Evolutionary conservation across 129 eudicot species (phyloP).

Genomic region (Centaurea solstitialis): DNA sequence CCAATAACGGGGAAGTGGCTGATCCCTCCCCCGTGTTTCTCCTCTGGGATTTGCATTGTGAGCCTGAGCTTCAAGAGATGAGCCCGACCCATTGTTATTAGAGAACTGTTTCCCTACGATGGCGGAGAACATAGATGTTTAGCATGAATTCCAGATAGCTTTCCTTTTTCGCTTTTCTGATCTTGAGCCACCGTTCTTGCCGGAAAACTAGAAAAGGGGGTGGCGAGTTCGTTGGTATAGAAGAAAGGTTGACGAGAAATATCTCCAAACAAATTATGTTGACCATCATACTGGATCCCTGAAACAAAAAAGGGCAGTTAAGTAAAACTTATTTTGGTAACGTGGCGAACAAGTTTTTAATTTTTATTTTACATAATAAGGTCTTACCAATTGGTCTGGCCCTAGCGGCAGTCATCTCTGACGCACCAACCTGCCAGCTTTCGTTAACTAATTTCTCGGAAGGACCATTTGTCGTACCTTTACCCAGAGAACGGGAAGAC

Average conservation of each 20-base stretch:
- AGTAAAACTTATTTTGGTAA: slow-evolving; percentile 7
- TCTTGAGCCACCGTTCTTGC: slow-evolving; percentile 32
- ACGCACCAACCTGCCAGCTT: slow-evolving; percentile 33
- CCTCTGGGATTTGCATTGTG: slow-evolving; percentile 41
- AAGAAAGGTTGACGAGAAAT: slow-evolving; percentile 36
- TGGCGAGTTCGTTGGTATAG: slow-evolving; percentile 27
- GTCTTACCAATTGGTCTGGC: slow-evolving; percentile 49
- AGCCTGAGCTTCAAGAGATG: slow-evolving; percentile 45
- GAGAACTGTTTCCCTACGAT: slow-evolving; percentile 34
- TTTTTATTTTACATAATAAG: not conserved
- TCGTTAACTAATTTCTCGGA: slow-evolving; percentile 42
- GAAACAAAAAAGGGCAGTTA: slow-evolving; percentile 30
- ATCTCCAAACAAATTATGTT: slow-evolving; percentile 27
- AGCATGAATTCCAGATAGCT: slow-evolving; percentile 35
- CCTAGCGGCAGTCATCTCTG: slow-evolving; percentile 38
- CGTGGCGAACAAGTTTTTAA: not conserved
- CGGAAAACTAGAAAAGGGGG: slow-evolving; percentile 37
- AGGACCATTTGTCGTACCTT: slow-evolving; percentile 33
- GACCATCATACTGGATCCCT: slow-evolving; percentile 52
- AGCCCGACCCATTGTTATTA: slow-evolving; percentile 35
- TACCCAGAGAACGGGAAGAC: slow-evolving; percentile 39
- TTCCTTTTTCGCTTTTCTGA: slow-evolving; percentile 35
- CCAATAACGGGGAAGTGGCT: slow-evolving; percentile 50
- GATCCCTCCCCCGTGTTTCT: slow-evolving; percentile 45
- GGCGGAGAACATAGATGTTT: slow-evolving; percentile 26